Evolutionary conservation across 2,329 filamentous ascomycete genomes (phyloP), one percentile per base, ranked within the genome.

Genomic region (Fusarium sarcochroum): DNA sequence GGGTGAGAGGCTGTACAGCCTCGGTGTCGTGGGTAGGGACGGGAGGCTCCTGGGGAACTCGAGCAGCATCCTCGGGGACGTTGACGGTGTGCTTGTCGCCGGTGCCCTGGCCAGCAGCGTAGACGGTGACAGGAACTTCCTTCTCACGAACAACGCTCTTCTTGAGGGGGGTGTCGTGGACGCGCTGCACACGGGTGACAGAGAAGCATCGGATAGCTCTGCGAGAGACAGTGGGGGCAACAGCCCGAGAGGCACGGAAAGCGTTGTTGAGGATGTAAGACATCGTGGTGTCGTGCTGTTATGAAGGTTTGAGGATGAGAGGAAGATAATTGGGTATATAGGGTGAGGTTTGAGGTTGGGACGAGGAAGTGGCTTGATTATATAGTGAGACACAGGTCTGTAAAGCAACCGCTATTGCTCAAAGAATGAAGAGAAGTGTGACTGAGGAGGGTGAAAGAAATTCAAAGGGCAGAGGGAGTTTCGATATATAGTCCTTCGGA

Each of bases 121-220:
- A 89, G 71, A 86, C 80, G 21, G 86, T 86, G 56, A 88, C 85
- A 27, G 86, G 85, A 17, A 89, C 79, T 73, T 87, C 85, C 69
- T 85, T 85, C 80, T 88, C 86, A 66, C 83, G 83, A 66, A 88
- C 84, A 14, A 86, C 84, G 60, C 84, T 85, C 71, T 82, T 84
- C 76, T 84, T 86, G 67, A 79, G 80, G 42, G 76, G 63, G n/a
- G 79, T 80, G 70, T 81, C 78, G 47, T 77, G 74, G 34, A 81
- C 79, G 57, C 73, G 74, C 63, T 69, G 71, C 66, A 69, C 42
- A 42, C 72, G 68, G 14, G 77, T 76, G 65, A 64, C 68, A 18
- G 79, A 78, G 68, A 81, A 80, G 72, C 73, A 73, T 57, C 79
- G 78, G 32, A 67, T 66, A 60, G 69, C 69, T 38, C 66, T 68